Evolutionary conservation across 2,329 filamentous ascomycete genomes (phyloP).

Genomic region (Ustilaginoidea virens): DNA sequence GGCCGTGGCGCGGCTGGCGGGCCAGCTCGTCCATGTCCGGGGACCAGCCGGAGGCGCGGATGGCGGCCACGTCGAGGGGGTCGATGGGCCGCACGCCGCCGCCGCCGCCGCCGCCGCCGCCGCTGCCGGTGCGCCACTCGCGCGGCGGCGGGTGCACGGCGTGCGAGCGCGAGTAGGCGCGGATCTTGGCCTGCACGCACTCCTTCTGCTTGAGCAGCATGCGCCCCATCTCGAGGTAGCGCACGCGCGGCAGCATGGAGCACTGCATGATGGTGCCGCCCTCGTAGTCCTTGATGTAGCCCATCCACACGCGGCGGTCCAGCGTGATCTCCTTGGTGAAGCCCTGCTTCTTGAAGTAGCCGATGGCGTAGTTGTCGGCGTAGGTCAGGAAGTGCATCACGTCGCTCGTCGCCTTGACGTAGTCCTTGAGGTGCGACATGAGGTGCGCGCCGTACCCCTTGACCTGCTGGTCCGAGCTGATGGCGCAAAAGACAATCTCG

Average conservation of each 20-base stretch:
- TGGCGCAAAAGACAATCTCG: slow-evolving; percentile 97
- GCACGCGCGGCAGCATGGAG: slow-evolving; percentile 86
- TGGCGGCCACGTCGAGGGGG: slow-evolving; percentile 72
- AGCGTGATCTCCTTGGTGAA: slow-evolving; percentile 98
- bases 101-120: too few relatives aligned
- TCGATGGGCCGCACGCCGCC: slow-evolving; percentile 61
- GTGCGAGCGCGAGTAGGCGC: slow-evolving; percentile 78
- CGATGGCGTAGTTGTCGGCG: slow-evolving; percentile 96
- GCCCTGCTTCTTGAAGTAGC: slow-evolving; percentile 98
- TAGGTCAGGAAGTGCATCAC: slow-evolving; percentile 99
- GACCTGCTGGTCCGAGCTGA: slow-evolving; percentile 94
- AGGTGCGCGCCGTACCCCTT: slow-evolving; percentile 96
- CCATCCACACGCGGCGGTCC: slow-evolving; percentile 88
- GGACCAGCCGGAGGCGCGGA: slow-evolving; percentile 86
- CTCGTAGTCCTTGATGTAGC: slow-evolving; percentile 99
- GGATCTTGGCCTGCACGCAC: slow-evolving; percentile 85
- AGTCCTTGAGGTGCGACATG: slow-evolving; percentile 96
- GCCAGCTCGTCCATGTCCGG: slow-evolving; percentile 96
- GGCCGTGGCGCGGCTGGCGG: slow-evolving; percentile 84
- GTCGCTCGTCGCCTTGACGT: slow-evolving; percentile 88
- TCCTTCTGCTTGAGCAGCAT: slow-evolving; percentile 98
- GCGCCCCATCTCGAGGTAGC: slow-evolving; percentile 81
- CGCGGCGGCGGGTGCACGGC: slow-evolving; percentile 73
- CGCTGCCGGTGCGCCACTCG: slow-evolving; percentile 78
- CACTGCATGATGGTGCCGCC: slow-evolving; percentile 99